A percentile compares a stretch with the other conserved stretches of the same genome.
These are phyloP conservation scores for Heliocybe sulcata DNA, from an alignment of 1,284 basidiomycete species.

Conservation along the genomic window DNA sequence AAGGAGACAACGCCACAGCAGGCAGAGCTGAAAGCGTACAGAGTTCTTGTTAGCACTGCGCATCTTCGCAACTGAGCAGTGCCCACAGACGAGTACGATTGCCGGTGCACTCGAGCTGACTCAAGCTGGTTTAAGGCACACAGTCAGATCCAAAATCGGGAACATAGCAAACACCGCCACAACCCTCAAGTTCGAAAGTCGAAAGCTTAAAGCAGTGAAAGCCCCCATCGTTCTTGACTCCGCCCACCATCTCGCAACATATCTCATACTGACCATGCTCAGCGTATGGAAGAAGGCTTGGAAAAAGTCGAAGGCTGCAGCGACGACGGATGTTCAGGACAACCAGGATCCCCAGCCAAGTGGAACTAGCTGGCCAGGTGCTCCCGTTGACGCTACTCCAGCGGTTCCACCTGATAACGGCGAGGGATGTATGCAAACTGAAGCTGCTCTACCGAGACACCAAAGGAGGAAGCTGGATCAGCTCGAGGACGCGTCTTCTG, in stretches of 20 bases:
- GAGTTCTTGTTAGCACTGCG: too few relatives aligned
- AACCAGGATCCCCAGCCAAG: background rate
- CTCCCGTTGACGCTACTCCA: background rate
- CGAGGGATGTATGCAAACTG: background rate
- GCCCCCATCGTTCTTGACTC: too few relatives aligned
- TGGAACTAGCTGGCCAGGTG: background rate
- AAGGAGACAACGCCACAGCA: background rate
- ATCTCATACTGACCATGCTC: constrained; percentile 31
- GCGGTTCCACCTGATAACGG: background rate
- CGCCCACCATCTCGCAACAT: background rate
- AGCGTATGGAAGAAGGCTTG: constrained; percentile 48
- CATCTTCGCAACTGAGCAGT: too few relatives aligned
- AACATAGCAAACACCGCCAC: background rate
- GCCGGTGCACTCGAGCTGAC: too few relatives aligned
- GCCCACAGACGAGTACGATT: too few relatives aligned
- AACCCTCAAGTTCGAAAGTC: background rate
- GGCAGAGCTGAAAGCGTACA: background rate
- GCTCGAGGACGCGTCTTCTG: background rate
- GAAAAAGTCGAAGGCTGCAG: constrained; percentile 19
- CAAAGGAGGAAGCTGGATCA: background rate
- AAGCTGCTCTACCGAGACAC: background rate
- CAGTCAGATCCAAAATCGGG: too few relatives aligned
- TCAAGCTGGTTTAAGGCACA: too few relatives aligned
- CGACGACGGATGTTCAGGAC: background rate
- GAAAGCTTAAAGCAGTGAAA: too few relatives aligned